A percentile compares a stretch with the other conserved stretches of the same genome.
Conservation (phyloP, 78 protist genomes). For the Speleostelium caveatum region DNA sequence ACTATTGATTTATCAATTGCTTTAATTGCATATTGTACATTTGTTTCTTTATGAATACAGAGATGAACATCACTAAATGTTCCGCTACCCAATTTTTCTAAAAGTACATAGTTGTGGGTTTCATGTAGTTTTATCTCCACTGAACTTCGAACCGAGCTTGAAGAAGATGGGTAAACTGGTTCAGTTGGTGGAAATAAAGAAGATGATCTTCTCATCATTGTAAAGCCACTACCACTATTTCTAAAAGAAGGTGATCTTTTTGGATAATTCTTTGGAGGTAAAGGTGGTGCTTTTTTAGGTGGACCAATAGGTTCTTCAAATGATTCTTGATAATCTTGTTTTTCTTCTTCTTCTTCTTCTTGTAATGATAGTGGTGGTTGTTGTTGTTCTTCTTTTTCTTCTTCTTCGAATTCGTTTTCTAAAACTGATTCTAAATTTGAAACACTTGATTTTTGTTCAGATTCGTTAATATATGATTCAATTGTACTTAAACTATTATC, state of each 20-base stretch:
- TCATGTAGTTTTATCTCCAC: constrained; percentile 48
- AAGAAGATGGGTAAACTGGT: constrained; percentile 23
- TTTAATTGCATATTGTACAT: constrained; percentile 75
- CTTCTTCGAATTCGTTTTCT: neutral
- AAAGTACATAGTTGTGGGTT: constrained; percentile 14
- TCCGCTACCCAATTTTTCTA: constrained; percentile 78
- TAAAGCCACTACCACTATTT: constrained; percentile 8
- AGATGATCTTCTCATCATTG: neutral
- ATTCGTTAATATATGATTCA: no score
- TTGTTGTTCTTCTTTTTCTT: constrained; percentile 4
- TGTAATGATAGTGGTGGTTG: neutral
- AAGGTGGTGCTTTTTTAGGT: constrained; percentile 38
- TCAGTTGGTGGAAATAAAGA: constrained; percentile 15
- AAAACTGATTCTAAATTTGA: constrained; percentile 10
- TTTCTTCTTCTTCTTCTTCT: neutral
- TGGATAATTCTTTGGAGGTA: constrained; percentile 14
- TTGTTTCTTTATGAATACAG: constrained; percentile 51
- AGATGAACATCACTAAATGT: constrained; percentile 76
- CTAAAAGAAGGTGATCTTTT: neutral
- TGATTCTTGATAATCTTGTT: constrained; percentile 10
- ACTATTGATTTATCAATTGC: constrained; percentile 79
- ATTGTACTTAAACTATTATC: no score
- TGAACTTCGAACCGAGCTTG: constrained; percentile 37
- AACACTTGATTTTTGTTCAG: neutral
- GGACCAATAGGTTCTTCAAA: neutral